Conservation (phyloP, 331 rosid genomes). For the Phaseolus coccineus region DNA sequence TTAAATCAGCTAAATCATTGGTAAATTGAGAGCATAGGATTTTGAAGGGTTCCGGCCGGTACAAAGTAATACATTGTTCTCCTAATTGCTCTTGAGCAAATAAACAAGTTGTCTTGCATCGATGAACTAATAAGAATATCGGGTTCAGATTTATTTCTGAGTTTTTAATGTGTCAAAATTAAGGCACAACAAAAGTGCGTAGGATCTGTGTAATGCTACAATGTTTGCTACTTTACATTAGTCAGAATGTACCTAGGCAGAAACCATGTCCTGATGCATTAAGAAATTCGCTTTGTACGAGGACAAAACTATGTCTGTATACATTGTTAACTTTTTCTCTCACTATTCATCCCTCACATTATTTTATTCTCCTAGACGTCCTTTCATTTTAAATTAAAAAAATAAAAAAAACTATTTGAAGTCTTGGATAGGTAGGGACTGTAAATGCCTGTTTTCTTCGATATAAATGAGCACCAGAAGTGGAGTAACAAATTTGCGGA, state of each 20-base stretch:
- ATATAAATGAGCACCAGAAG: slow-evolving; percentile 36
- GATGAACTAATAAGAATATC: background rate
- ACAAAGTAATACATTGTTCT: slow-evolving; percentile 33
- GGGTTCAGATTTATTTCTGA: too few species aligned
- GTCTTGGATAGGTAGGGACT: background rate
- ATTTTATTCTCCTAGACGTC: background rate
- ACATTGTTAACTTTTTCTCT: slow-evolving; percentile 33
- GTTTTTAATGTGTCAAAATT: too few species aligned
- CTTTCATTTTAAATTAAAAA: background rate
- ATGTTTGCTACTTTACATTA: slow-evolving; percentile 10
- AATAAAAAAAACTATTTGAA: background rate
- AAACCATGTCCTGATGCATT: slow-evolving; percentile 27
- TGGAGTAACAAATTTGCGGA: background rate
- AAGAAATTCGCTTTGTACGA: slow-evolving; percentile 31
- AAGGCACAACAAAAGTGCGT: background rate
- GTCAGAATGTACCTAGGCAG: slow-evolving; percentile 39
- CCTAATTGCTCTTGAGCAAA: slow-evolving; percentile 22
- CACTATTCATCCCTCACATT: background rate
- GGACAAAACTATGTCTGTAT: slow-evolving; percentile 39
- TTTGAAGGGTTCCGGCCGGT: background rate
- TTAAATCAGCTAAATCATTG: too few species aligned
- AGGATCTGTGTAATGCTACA: slow-evolving; percentile 25
- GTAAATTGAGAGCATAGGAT: too few species aligned
- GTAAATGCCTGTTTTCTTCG: background rate
- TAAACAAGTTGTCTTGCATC: slow-evolving; percentile 34